Percentiles rank a stretch among this genome's conserved stretches.
These are phyloP conservation scores for Elsinoe arachidis DNA, from an alignment of 2,329 filamentous ascomycete species.

Conservation along the genomic window DNA sequence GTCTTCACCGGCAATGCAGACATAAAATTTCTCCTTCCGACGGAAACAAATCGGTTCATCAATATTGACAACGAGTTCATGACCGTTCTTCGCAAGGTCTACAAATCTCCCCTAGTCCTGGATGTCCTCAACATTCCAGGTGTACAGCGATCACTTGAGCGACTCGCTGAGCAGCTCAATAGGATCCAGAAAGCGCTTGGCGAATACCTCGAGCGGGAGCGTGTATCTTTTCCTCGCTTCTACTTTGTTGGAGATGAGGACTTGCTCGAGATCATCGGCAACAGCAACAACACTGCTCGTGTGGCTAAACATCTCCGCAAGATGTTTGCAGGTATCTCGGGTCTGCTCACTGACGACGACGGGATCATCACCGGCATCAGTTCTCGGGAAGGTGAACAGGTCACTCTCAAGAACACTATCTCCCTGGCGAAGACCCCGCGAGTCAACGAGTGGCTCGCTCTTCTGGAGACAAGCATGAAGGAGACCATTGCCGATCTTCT, in stretches of 20 bases:
- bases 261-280: constrained; percentile 96
- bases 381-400: constrained; percentile 88
- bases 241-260: constrained; percentile 99
- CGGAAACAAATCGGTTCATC: constrained; percentile 93
- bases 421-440: constrained; percentile 87
- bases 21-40: constrained; percentile 94
- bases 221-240: constrained; percentile 94
- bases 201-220: constrained; percentile 96
- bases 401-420: constrained; percentile 81
- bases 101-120: constrained; percentile 89
- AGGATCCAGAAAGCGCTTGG: constrained; percentile 98
- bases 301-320: constrained; percentile 99
- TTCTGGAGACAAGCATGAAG: constrained; percentile 90
- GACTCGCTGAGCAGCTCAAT: constrained; percentile 91
- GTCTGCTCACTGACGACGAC: constrained; percentile 84
- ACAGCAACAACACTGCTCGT: constrained; percentile 92
- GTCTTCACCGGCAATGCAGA: constrained; percentile 98
- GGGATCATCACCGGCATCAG: constrained; percentile 83
- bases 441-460: constrained; percentile 98
- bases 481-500: constrained; percentile 83
- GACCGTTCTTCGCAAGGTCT: constrained; percentile 98
- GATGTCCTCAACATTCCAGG: constrained; percentile 94
- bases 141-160: constrained; percentile 90
- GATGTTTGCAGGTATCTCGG: constrained; percentile 97
- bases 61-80: constrained; percentile 99